Evolutionary conservation across 1,284 basidiomycete species (phyloP).

Genomic region (Stygiomarasmius scandens): DNA sequence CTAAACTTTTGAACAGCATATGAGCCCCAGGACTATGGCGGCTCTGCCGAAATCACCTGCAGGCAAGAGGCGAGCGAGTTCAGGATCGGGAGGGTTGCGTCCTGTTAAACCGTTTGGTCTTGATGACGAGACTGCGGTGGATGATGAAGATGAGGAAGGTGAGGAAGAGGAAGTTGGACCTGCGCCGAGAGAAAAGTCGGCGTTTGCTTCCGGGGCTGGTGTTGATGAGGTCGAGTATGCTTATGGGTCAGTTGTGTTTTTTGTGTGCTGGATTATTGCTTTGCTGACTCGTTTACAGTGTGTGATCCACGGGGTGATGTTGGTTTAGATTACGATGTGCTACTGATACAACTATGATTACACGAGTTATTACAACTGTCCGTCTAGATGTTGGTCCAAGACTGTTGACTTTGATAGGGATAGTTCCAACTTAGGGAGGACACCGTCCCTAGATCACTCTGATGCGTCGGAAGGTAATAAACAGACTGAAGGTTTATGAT

Average conservation of each 20-base stretch:
- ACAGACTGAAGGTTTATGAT: conserved; percentile 5
- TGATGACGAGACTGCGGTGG: conserved; percentile 64
- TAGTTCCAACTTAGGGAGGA: not conserved
- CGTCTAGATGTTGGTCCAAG: too few species aligned
- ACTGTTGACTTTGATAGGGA: too few species aligned
- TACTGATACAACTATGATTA: not conserved
- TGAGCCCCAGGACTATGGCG: conserved; percentile 92
- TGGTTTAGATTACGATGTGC: not conserved
- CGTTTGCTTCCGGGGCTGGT: conserved; percentile 75
- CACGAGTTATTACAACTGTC: too few species aligned
- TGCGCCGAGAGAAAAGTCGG: conserved; percentile 71
- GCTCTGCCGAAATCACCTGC: conserved; percentile 83
- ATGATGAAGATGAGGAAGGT: conserved; percentile 60
- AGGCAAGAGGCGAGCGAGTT: conserved; percentile 75
- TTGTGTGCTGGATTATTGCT: not conserved
- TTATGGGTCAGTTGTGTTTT: conserved; percentile 63
- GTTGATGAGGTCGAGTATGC: conserved; percentile 89
- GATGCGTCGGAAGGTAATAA: not conserved
- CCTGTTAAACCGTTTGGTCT: conserved; percentile 82
- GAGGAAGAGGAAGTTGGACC: conserved; percentile 72
- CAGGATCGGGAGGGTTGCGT: conserved; percentile 71
- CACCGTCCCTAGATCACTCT: not conserved
- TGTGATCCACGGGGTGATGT: conserved; percentile 3
- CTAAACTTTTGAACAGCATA: conserved; percentile 64
- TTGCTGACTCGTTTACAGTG: conserved; percentile 9